These are phyloP conservation scores for Dictyostelium brefeldianum DNA, from an alignment of 78 protist species.

Conservation along the genomic window DNA sequence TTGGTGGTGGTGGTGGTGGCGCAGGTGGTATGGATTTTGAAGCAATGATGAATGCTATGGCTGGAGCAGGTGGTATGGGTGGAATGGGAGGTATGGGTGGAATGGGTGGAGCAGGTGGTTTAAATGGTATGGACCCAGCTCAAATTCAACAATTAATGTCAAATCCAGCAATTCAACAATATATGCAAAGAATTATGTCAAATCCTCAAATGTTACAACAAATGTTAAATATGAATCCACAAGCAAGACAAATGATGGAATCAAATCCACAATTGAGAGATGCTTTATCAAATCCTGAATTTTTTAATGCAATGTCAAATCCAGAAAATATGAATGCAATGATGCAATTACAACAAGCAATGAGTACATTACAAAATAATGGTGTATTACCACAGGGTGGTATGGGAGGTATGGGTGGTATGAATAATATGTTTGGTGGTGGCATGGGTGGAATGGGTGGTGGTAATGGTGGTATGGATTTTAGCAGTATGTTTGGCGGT, in stretches of 20 bases:
- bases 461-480: conserved; percentile 78
- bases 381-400: conserved; percentile 32
- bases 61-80: conserved; percentile 84
- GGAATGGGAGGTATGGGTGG: conserved; percentile 90
- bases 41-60: not conserved
- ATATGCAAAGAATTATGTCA: conserved; percentile 72
- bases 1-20: conserved; percentile 11
- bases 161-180: conserved; percentile 86
- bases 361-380: conserved; percentile 68
- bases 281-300: conserved; percentile 51
- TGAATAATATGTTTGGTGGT: too few species aligned
- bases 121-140: conserved; percentile 20
- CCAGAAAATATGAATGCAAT: conserved; percentile 85
- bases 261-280: conserved; percentile 80
- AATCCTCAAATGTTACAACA: conserved; percentile 88
- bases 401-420: conserved; percentile 56
- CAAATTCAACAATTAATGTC: conserved; percentile 71
- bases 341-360: conserved; percentile 85
- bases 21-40: not conserved
- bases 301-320: conserved; percentile 57
- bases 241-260: conserved; percentile 54
- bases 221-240: conserved; percentile 80
- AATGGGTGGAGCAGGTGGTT: conserved; percentile 86
- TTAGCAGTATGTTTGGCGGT: conserved; percentile 12
- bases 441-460: conserved; percentile 73